Conservation (phyloP, 148 eudicot genomes). For the Dianthus caryophyllus region DNA sequence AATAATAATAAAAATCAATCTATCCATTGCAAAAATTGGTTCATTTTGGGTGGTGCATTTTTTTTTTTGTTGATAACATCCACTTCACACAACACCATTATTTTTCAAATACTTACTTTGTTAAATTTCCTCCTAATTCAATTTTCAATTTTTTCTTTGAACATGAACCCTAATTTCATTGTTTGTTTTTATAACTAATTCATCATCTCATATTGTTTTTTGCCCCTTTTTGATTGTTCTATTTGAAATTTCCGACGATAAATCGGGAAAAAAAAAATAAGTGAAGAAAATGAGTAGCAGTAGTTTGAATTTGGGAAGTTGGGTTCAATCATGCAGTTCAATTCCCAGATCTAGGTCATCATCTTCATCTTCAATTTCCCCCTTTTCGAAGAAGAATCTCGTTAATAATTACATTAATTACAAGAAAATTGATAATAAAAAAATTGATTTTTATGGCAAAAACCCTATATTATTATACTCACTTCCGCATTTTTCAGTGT, state of each 20-base stretch:
- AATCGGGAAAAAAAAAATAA: neutral
- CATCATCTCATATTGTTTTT: neutral
- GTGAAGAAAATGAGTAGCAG: conserved; percentile 23
- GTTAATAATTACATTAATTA: too few species aligned
- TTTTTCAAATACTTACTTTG: too few species aligned
- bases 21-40: neutral
- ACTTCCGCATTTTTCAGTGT: too few species aligned
- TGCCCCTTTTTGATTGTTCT: neutral
- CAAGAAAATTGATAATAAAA: too few species aligned
- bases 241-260: too few species aligned
- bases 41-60: neutral
- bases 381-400: conserved; percentile 8
- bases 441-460: too few species aligned
- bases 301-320: conserved; percentile 16
- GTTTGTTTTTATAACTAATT: neutral
- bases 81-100: neutral
- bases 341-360: conserved; percentile 25
- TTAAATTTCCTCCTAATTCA: too few species aligned
- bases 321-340: conserved; percentile 22
- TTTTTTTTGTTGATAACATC: neutral
- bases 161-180: too few species aligned
- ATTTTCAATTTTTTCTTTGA: too few species aligned
- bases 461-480: too few species aligned
- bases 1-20: too few species aligned
- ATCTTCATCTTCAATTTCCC: conserved; percentile 17